Evolutionary conservation across 345 rosid species (phyloP), one percentile per base, ranked within the genome.

Genomic region (Eucalyptus sp.): DNA sequence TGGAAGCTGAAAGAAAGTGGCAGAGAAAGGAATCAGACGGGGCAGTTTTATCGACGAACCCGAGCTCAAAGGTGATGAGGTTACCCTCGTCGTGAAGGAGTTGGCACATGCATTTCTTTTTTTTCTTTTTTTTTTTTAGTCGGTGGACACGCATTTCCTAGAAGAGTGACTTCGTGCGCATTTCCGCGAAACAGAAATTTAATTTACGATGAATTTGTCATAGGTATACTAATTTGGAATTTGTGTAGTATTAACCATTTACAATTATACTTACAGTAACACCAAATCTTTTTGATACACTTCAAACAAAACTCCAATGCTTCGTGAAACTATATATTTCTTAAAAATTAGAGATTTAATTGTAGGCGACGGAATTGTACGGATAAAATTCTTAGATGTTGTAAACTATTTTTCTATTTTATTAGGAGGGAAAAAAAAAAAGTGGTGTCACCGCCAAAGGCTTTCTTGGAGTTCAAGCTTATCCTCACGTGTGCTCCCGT

Each of bases 31-130:
- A 64, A 64, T n/a, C 18, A 3, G 76, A n/a, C 18, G 33, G 76
- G 58, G 58, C 58, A 52, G 58, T 52, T 52, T 20, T 52, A 52
- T 52, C 0, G 58, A 52, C 41, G 76, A 64, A 64, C 76, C 0
- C 76, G 76, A 64, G 14, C 71, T 64, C 71, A 0, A 62, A 64
- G 58, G 24, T 3, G 0, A 0, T 52, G 56, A 52, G 0, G 1
- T 18, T 10, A 52, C 1, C 58, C 0, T 52, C 25, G 58, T 52
- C 58, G 2, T 0, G 58, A 9, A 56, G n/a, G 0, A 12, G 0
- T 52, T 0, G 56, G 10, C 4, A 52, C 58, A 18, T 52, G 56
- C 56, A 52, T 18, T 52, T 52, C 24, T 52, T 52, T 3, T 2
- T 3, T 0, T 51, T 17, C 3, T 16, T 17, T 7, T 51, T 7